Base-by-base conservation (phyloP, 371 early-diverging fungal genomes). In the Lichtheimia corymbifera region DNA sequence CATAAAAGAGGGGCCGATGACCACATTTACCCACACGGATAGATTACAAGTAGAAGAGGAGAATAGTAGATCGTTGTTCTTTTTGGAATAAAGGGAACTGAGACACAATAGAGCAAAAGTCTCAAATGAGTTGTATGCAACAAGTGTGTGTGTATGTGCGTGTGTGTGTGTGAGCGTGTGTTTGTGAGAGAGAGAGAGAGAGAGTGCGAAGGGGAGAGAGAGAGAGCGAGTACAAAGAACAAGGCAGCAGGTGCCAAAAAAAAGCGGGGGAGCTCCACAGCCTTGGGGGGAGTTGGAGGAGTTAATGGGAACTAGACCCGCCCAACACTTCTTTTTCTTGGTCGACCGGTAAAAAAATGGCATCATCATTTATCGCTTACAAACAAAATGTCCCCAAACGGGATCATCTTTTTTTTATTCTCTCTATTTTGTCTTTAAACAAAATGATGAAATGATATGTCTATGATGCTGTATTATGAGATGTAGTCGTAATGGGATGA, bases 161-260 rank as follows among this genome's bases (percentile, higher is more conserved):
- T n/a, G 22, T 11, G 11, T 14, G 47, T 18, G 12, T 5, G 22
- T 18, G 47, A 7, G 47, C n/a, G 22, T 11, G 11, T 14, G 47
- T 18, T 12, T 5, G 22, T 18, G 47, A 7, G 47, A 47, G 22
- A 1, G 47, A 7, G 47, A 47, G 47, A 9, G 22, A 47, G 22
- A 22, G 11, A 0, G 17, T 2, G 47, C 9, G n/a, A n/a, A 7
- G 11, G n/a, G 12, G 47, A 17, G n/a, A 47, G 14, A 18, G 3
- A 43, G 44, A 2, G 2, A 43, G n/a, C 1, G 45, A 18, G 47
- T 18, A 22, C 47, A 47, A 18, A 5, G 22, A 22, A 5, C n/a
- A 47, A 18, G 47, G 47, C n/a, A 47, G 47, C n/a, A 47, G 47
- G 47, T 47, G n/a, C n/a, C 47, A 47, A 18, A 47, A 47, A 47